These are phyloP conservation scores for Trametes punicea DNA, from an alignment of 768 basidiomycete species.

Conservation along the genomic window DNA sequence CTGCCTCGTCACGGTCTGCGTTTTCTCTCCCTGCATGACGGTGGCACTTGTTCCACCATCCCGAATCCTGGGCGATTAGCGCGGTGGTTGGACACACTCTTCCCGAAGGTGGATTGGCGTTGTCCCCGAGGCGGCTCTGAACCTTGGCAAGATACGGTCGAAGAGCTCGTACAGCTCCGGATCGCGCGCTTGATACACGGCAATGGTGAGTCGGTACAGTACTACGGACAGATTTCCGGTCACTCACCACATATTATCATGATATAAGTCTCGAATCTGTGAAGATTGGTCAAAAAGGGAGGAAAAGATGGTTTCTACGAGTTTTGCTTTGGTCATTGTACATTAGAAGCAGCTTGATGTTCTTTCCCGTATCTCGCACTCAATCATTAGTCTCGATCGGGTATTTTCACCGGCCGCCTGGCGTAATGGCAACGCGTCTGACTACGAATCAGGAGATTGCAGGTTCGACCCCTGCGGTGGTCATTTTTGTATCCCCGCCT, in stretches of 20 bases:
- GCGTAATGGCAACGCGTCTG: slow-evolving; percentile 23
- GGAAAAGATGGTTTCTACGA: too few species aligned
- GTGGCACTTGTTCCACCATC: slow-evolving; percentile 4
- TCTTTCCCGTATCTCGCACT: too few species aligned
- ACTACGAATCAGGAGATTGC: slow-evolving; percentile 77
- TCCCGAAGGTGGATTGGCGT: slow-evolving; percentile 12
- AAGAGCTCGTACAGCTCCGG: slow-evolving; percentile 10
- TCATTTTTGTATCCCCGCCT: too few species aligned
- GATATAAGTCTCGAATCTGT: too few species aligned
- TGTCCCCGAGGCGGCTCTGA: slow-evolving; percentile 4
- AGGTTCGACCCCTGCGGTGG: slow-evolving; percentile 91
- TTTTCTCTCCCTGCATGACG: slow-evolving; percentile 1
- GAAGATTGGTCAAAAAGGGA: too few species aligned
- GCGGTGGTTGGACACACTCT: slow-evolving; percentile 2
- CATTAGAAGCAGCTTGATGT: too few species aligned
- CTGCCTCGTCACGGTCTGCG: background rate
- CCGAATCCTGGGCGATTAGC: slow-evolving; percentile 7
- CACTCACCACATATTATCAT: too few species aligned
- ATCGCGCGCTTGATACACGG: slow-evolving; percentile 4
- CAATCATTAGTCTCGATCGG: too few species aligned
- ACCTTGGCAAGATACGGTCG: slow-evolving; percentile 9
- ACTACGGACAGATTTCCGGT: background rate
- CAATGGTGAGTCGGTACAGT: too few species aligned
- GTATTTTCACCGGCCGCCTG: slow-evolving; percentile 12
- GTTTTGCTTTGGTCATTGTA: too few species aligned